A percentile compares a stretch with the other conserved stretches of the same genome.
Evolutionary conservation across 2,329 filamentous ascomycete species (phyloP).

Genomic region (Cryphonectria radicalis): DNA sequence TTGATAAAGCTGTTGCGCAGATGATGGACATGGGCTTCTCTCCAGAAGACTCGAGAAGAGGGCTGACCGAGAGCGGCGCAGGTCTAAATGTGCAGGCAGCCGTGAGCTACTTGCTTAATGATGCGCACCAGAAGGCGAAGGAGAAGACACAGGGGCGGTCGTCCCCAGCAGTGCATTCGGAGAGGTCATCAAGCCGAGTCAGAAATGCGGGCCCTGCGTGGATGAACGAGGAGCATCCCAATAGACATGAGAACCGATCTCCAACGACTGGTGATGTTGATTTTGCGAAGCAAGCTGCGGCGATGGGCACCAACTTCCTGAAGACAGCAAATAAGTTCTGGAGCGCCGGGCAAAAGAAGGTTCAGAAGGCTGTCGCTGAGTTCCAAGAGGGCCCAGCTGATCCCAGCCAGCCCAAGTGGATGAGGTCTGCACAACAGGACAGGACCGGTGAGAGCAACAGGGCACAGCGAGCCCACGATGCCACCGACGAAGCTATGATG

Average conservation of each 20-base stretch:
- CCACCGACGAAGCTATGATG: slow-evolving; percentile 78
- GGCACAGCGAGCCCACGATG: slow-evolving; percentile 42
- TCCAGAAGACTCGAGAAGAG: slow-evolving; percentile 78
- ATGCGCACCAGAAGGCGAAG: slow-evolving; percentile 83
- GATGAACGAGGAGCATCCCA: slow-evolving; percentile 61
- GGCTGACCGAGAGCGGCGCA: slow-evolving; percentile 77
- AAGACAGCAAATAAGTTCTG: slow-evolving; percentile 95
- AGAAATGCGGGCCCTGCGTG: slow-evolving; percentile 59
- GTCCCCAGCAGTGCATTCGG: slow-evolving; percentile 37
- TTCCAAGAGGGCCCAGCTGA: slow-evolving; percentile 75
- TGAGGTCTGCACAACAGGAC: slow-evolving; percentile 72
- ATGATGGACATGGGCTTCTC: slow-evolving; percentile 95
- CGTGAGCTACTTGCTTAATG: slow-evolving; percentile 86
- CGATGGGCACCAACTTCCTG: slow-evolving; percentile 81
- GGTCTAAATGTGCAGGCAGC: slow-evolving; percentile 83
- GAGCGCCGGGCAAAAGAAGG: slow-evolving; percentile 91
- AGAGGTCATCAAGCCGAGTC: slow-evolving; percentile 42
- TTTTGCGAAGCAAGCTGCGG: slow-evolving; percentile 77
- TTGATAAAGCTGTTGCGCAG: slow-evolving; percentile 82
- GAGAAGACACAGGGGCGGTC: slow-evolving; percentile 62
- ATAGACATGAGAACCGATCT: slow-evolving; percentile 58
- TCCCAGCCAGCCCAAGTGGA: slow-evolving; percentile 88
- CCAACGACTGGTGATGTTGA: slow-evolving; percentile 68
- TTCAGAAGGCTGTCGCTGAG: slow-evolving; percentile 90
- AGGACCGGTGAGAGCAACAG: slow-evolving; percentile 38